These are phyloP conservation scores for Isatis lusitanica DNA, from an alignment of 441 rosid genomes.

Conservation along the genomic window DNA sequence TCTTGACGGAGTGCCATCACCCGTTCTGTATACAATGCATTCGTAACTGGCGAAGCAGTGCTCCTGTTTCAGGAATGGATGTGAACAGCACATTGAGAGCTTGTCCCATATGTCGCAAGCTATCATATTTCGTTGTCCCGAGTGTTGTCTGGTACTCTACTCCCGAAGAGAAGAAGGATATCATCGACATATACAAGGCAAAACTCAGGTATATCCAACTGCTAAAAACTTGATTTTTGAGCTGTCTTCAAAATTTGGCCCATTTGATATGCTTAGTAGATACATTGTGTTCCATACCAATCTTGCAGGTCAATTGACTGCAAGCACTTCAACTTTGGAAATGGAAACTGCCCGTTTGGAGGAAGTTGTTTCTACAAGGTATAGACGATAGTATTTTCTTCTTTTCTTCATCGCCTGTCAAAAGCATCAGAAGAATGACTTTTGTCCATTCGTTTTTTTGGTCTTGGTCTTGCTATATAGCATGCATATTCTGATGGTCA, in stretches of 20 bases:
- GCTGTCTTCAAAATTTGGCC: background rate
- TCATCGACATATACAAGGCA: constrained; percentile 77
- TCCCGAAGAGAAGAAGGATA: constrained; percentile 53
- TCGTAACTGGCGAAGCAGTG: constrained; percentile 94
- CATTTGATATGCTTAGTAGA: background rate
- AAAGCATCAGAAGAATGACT: background rate
- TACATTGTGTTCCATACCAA: background rate
- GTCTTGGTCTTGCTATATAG: constrained; percentile 43
- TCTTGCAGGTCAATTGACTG: constrained; percentile 39
- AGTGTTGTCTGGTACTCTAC: constrained; percentile 89
- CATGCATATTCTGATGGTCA: constrained; percentile 77
- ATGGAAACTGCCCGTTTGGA: constrained; percentile 42
- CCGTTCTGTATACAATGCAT: constrained; percentile 67
- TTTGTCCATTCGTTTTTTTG: constrained; percentile 19
- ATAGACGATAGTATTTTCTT: background rate
- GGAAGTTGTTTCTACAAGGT: constrained; percentile 43
- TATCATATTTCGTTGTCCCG: constrained; percentile 39
- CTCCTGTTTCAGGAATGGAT: constrained; percentile 91
- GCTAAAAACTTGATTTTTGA: background rate
- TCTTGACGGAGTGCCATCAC: constrained; percentile 38
- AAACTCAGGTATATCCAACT: constrained; percentile 63
- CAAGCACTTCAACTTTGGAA: constrained; percentile 40
- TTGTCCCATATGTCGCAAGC: constrained; percentile 58
- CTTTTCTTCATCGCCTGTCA: background rate
- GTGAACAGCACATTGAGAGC: constrained; percentile 59